Conservation (phyloP, 495 filamentous ascomycete species). For the Lindgomyces ingoldianus region DNA sequence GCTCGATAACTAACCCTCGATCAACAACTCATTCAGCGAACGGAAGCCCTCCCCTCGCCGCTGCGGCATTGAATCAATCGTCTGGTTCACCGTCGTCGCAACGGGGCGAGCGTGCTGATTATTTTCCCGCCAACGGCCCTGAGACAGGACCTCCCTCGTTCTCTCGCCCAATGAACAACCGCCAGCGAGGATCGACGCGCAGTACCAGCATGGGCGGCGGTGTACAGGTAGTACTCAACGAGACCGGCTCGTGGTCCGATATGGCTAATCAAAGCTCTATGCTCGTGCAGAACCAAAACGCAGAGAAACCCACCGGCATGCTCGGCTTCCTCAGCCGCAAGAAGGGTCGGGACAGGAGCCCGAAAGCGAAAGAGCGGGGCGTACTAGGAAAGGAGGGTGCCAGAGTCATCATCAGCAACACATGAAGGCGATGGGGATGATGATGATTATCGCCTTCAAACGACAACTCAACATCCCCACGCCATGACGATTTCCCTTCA, state of each 20-base stretch:
- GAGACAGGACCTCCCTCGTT: conserved; percentile 31
- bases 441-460: not conserved
- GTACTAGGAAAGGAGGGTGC: conserved; percentile 95
- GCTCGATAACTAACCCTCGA: conserved; percentile 34
- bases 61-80: conserved; percentile 18
- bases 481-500: conserved; percentile 23
- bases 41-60: conserved; percentile 43
- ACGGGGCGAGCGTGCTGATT: conserved; percentile 42
- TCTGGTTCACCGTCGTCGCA: conserved; percentile 30
- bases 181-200: conserved; percentile 53
- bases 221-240: conserved; percentile 86
- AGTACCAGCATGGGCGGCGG: conserved; percentile 80
- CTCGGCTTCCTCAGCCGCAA: conserved; percentile 85
- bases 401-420: conserved; percentile 62
- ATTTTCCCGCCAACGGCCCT: conserved; percentile 48
- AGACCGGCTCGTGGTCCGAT: conserved; percentile 84
- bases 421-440: conserved; percentile 13
- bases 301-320: conserved; percentile 66
- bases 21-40: conserved; percentile 45
- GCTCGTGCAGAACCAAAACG: conserved; percentile 65
- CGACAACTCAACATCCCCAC: not conserved
- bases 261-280: conserved; percentile 79
- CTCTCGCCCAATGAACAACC: conserved; percentile 40
- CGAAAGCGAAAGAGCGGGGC: conserved; percentile 89
- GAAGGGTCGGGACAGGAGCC: conserved; percentile 86